A percentile compares a stretch with the other conserved stretches of the same genome.
Conservation (phyloP, 2,329 filamentous ascomycete genomes). For the Talaromyces sp. region DNA sequence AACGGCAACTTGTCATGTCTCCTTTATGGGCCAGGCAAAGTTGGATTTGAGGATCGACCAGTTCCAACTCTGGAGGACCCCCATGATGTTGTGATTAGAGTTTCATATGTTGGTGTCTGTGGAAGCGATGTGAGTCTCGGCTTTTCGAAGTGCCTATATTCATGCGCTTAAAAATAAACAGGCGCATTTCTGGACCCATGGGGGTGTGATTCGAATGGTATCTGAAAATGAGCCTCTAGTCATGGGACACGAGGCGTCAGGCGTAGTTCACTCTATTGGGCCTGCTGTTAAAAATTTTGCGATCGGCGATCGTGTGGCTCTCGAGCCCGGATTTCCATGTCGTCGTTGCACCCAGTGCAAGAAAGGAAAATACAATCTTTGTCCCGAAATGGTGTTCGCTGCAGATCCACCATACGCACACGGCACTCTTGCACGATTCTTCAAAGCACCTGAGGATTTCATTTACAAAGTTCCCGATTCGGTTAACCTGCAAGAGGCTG, state of each 20-base stretch:
- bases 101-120: conserved; percentile 4
- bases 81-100: conserved; percentile 2
- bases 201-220: conserved; percentile 35
- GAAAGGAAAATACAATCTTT: conserved; percentile 46
- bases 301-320: conserved; percentile 35
- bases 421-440: conserved; percentile 44
- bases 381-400: conserved; percentile 43
- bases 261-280: conserved; percentile 30
- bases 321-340: conserved; percentile 27
- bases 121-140: conserved; percentile 6
- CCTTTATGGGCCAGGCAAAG: not conserved
- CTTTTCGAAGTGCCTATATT: not conserved
- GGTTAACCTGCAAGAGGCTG: conserved; percentile 44
- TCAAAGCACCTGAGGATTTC: conserved; percentile 41
- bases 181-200: conserved; percentile 46
- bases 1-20: not conserved
- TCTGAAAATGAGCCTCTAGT: conserved; percentile 28
- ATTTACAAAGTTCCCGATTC: conserved; percentile 41
- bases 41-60: not conserved
- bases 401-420: conserved; percentile 41
- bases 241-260: conserved; percentile 41
- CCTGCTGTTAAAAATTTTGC: conserved; percentile 23
- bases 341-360: conserved; percentile 40
- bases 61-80: not conserved
- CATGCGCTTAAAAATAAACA: conserved; percentile 10